A percentile compares a stretch with the other conserved stretches of the same genome.
Conservation (phyloP, 2,329 filamentous ascomycete species). For the Xylariales sp. region DNA sequence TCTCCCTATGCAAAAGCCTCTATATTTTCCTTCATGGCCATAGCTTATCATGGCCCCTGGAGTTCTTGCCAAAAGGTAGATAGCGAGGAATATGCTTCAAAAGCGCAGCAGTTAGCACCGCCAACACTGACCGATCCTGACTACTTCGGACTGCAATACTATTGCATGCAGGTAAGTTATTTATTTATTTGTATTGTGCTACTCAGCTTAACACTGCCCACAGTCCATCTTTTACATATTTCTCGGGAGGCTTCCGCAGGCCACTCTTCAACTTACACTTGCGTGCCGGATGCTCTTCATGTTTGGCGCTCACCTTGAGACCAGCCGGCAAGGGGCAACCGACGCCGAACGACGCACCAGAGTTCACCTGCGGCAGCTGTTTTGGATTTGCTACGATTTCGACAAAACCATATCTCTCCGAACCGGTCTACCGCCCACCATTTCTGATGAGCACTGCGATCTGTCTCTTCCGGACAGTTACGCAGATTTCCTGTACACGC, state of each 20-base stretch:
- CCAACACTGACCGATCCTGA: conserved; percentile 36
- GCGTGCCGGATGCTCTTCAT: conserved; percentile 43
- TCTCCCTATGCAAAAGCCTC: conserved; percentile 36
- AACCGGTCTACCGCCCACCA: conserved; percentile 46
- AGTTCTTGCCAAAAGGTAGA: conserved; percentile 25
- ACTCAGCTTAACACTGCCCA: neutral
- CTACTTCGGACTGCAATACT: conserved; percentile 37
- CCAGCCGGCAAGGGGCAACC: neutral
- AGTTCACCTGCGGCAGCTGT: conserved; percentile 35
- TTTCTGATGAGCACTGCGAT: conserved; percentile 48
- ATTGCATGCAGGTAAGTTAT: conserved; percentile 41
- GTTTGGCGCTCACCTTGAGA: conserved; percentile 39
- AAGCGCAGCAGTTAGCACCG: conserved; percentile 36
- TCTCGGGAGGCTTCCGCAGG: conserved; percentile 39
- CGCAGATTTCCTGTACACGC: conserved; percentile 22
- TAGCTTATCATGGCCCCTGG: conserved; percentile 24
- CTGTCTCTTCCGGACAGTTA: conserved; percentile 41
- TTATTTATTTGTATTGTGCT: neutral
- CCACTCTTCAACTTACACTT: conserved; percentile 37
- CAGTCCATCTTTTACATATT: conserved; percentile 38
- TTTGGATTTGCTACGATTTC: conserved; percentile 50
- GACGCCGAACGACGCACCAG: conserved; percentile 18
- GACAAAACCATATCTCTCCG: conserved; percentile 54
- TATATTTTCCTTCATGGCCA: conserved; percentile 42
- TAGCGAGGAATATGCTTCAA: conserved; percentile 32